A percentile compares a stretch with the other conserved stretches of the same genome.
Evolutionary conservation across 176 grass and related monocot genomes (phyloP).

Genomic region (Cenchrus americanus): DNA sequence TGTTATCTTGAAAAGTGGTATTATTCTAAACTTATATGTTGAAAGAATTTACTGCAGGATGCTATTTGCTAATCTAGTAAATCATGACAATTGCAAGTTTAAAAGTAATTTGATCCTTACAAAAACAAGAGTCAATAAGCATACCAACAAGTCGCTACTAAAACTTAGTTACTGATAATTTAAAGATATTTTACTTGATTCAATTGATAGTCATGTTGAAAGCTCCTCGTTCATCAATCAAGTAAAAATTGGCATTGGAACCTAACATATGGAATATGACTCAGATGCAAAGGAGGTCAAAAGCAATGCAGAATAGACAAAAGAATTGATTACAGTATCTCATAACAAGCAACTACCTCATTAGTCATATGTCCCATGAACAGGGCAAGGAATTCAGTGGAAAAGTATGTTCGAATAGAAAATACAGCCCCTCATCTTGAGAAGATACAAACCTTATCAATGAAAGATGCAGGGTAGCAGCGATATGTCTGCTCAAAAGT

Average conservation of each 20-base stretch:
- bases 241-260: neutral
- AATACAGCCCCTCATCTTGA: slow-evolving; percentile 29
- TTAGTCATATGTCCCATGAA: slow-evolving; percentile 17
- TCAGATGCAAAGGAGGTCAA: neutral
- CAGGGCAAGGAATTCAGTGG: neutral
- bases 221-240: neutral
- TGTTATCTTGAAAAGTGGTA: slow-evolving; percentile 15
- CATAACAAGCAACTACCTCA: neutral
- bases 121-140: slow-evolving; percentile 1
- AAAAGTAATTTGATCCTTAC: neutral
- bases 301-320: neutral
- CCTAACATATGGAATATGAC: neutral
- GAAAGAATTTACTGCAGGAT: neutral
- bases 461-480: slow-evolving; percentile 96
- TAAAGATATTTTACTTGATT: neutral
- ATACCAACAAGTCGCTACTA: neutral
- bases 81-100: neutral
- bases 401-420: slow-evolving; percentile 24
- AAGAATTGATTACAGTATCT: slow-evolving; percentile 5
- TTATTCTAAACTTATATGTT: neutral
- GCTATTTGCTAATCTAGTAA: slow-evolving; percentile 10
- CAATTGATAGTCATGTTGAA: neutral
- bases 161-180: neutral
- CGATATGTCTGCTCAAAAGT: slow-evolving; percentile 96
- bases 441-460: slow-evolving; percentile 79